A percentile compares a stretch with the other conserved stretches of the same genome.
phyloP scores from a whole-genome alignment of 2,329 filamentous ascomycete species.

The Colletotrichum lupini region DNA sequence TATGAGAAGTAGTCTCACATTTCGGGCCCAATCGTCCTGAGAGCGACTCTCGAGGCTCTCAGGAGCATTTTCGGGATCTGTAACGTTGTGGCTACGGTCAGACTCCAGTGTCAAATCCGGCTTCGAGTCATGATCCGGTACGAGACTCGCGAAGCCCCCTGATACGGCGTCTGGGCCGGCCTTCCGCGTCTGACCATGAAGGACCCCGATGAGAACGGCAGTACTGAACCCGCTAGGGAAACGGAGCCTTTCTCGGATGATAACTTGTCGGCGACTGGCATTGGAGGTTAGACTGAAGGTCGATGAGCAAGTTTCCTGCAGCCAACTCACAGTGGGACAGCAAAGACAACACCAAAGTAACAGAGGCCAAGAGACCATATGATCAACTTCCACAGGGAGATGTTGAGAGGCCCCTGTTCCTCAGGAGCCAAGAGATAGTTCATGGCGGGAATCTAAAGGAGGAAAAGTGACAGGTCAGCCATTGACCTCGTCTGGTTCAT shows the following conservation, averaged over 20 bases:
- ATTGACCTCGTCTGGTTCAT: background rate
- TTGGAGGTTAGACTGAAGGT: background rate
- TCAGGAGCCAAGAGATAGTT: conserved; percentile 83
- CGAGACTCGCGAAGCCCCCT: conserved; percentile 56
- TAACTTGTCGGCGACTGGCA: conserved; percentile 80
- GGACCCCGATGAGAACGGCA: conserved; percentile 88
- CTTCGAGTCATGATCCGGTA: conserved; percentile 39
- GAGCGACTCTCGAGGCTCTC: conserved; percentile 25
- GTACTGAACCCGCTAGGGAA: conserved; percentile 98
- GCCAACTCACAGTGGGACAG: conserved; percentile 77
- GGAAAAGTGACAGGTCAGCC: background rate
- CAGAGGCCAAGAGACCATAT: conserved; percentile 93
- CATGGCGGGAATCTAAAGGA: conserved; percentile 80
- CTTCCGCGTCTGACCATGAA: conserved; percentile 72
- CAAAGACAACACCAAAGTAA: conserved; percentile 97
- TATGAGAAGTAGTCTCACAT: conserved; percentile 65
- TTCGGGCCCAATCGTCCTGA: conserved; percentile 51
- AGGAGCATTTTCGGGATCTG: conserved; percentile 11
- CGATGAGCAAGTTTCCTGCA: background rate
- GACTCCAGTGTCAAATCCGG: background rate
- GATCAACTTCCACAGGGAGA: conserved; percentile 81
- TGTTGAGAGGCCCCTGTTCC: conserved; percentile 80
- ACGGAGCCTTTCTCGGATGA: conserved; percentile 89
- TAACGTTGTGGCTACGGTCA: background rate
- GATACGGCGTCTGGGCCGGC: conserved; percentile 41